phyloP scores from a whole-genome alignment of 176 grass and related monocot species.

The Elaeis guineensis region DNA sequence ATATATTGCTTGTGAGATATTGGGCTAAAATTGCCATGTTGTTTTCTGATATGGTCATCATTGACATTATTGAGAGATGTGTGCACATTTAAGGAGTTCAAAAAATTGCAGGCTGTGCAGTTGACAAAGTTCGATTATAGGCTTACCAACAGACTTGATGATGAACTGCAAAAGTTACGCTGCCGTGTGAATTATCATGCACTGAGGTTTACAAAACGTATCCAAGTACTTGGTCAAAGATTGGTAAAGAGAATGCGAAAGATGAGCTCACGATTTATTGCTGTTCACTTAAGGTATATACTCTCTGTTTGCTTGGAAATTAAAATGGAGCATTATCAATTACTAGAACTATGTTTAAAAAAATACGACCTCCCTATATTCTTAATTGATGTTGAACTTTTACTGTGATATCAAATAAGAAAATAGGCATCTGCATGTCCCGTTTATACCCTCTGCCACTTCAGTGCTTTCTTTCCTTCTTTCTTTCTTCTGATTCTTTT shows the following conservation, averaged over 20 bases:
- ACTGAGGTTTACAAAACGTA: conserved; percentile 65
- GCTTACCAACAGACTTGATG: conserved; percentile 66
- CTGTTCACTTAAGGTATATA: conserved; percentile 77
- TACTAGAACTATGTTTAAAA: too few species aligned
- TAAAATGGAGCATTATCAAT: not conserved
- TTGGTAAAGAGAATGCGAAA: conserved; percentile 56
- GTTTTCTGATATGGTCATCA: not conserved
- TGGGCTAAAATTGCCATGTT: not conserved
- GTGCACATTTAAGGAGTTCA: conserved; percentile 8
- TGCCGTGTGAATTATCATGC: conserved; percentile 89
- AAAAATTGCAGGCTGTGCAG: conserved; percentile 64
- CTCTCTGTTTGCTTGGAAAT: conserved; percentile 13
- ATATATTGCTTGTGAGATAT: too few species aligned
- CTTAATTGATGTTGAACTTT: too few species aligned
- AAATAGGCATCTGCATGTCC: too few species aligned
- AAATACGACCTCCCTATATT: too few species aligned
- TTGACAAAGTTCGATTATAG: conserved; percentile 98
- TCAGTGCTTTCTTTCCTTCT: too few species aligned
- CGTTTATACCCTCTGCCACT: too few species aligned
- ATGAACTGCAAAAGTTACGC: conserved; percentile 78
- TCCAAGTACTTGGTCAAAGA: conserved; percentile 55
- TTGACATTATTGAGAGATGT: not conserved
- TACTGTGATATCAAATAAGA: too few species aligned
- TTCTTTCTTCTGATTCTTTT: too few species aligned
- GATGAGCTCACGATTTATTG: conserved; percentile 60